These are phyloP conservation scores for Boletus huronensis DNA, from an alignment of 768 basidiomycete species.

Conservation along the genomic window DNA sequence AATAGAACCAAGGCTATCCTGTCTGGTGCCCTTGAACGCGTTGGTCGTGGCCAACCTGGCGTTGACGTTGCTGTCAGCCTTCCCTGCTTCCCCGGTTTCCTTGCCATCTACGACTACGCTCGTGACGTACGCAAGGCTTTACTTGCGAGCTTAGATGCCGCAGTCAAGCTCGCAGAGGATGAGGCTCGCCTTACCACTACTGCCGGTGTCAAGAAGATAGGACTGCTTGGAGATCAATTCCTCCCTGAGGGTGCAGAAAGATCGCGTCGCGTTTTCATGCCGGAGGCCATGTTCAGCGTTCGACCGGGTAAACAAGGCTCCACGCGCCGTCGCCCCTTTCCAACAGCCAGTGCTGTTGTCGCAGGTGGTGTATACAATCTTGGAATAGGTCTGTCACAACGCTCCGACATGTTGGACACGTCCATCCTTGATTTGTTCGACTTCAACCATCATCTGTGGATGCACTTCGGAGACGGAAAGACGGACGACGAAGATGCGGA, in stretches of 20 bases:
- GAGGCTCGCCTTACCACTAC: constrained; percentile 72
- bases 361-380: constrained; percentile 79
- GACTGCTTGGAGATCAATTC: constrained; percentile 67
- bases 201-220: constrained; percentile 62
- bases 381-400: constrained; percentile 76
- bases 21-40: constrained; percentile 64
- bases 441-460: constrained; percentile 71
- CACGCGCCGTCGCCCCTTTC: constrained; percentile 34
- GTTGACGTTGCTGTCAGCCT: constrained; percentile 50
- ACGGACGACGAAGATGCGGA: constrained; percentile 30
- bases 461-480: constrained; percentile 59
- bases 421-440: constrained; percentile 85
- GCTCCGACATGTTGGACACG: constrained; percentile 74
- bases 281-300: constrained; percentile 94
- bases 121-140: constrained; percentile 72
- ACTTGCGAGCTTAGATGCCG: constrained; percentile 77
- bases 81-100: constrained; percentile 80
- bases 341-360: constrained; percentile 50
- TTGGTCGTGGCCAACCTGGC: constrained; percentile 72
- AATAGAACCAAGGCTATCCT: constrained; percentile 58
- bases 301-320: constrained; percentile 40
- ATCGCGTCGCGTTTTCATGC: constrained; percentile 81
- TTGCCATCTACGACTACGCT: constrained; percentile 84
- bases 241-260: constrained; percentile 81
- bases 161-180: constrained; percentile 76